phyloP scores from a whole-genome alignment of 1,139 yeast genomes.

The Sugiyamaella grinbergsii region DNA sequence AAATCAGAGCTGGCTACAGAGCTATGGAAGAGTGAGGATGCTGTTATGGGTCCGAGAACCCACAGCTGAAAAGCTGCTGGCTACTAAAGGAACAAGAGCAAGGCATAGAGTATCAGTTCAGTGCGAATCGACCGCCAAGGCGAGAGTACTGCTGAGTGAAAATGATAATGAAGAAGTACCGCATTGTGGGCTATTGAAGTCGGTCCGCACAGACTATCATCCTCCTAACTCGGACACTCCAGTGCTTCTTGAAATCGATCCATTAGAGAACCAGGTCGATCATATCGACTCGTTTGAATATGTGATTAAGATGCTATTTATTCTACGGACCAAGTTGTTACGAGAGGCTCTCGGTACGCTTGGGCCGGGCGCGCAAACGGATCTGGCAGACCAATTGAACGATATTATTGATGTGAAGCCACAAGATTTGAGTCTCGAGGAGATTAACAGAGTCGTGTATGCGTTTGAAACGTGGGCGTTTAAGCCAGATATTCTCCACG shows the following conservation, averaged over 20 bases:
- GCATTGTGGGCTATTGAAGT: slow-evolving; percentile 1
- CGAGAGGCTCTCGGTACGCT: slow-evolving; percentile 54
- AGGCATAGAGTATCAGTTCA: slow-evolving; percentile 63
- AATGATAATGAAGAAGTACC: neutral
- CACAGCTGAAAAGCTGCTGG: slow-evolving; percentile 63
- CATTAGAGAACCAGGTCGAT: slow-evolving; percentile 36
- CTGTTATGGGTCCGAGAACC: slow-evolving; percentile 60
- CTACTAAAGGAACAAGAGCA: slow-evolving; percentile 49
- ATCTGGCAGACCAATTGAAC: slow-evolving; percentile 52
- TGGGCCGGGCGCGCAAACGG: slow-evolving; percentile 77
- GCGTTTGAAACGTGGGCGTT: slow-evolving; percentile 80
- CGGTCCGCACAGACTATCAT: slow-evolving; percentile 21
- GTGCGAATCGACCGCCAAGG: slow-evolving; percentile 55
- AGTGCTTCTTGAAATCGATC: slow-evolving; percentile 36
- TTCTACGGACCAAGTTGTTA: slow-evolving; percentile 54
- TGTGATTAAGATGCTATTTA: slow-evolving; percentile 65
- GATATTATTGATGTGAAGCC: slow-evolving; percentile 52
- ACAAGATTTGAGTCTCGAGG: slow-evolving; percentile 55
- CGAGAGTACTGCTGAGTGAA: slow-evolving; percentile 14
- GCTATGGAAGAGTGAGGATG: slow-evolving; percentile 73
- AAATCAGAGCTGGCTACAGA: slow-evolving; percentile 72
- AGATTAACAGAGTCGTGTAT: slow-evolving; percentile 53
- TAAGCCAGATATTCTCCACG: slow-evolving; percentile 61
- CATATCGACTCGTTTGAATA: slow-evolving; percentile 64
- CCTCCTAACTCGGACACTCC: slow-evolving; percentile 25